phyloP scores from a whole-genome alignment of 2,329 filamentous ascomycete species.

The Albophoma yamanashiensis region DNA sequence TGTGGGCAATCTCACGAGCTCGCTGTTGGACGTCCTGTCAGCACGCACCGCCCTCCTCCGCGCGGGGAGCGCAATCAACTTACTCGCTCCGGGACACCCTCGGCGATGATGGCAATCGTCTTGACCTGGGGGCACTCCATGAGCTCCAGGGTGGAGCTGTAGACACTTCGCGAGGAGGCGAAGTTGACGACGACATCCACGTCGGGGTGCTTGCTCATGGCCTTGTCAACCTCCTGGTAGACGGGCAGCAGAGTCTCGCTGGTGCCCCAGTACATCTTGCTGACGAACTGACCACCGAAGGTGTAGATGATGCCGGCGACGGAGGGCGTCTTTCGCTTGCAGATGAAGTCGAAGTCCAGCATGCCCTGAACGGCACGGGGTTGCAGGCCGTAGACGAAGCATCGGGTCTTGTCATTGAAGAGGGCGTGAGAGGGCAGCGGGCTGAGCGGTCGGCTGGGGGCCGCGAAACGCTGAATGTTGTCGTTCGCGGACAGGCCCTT shows the following conservation, averaged over 20 bases:
- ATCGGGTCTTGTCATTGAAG: slow-evolving; percentile 99
- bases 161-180: slow-evolving; percentile 96
- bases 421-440: slow-evolving; percentile 80
- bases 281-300: slow-evolving; percentile 99
- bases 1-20: slow-evolving; percentile 93
- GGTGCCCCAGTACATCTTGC: slow-evolving; percentile 99
- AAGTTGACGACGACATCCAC: slow-evolving; percentile 99
- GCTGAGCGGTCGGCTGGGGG: slow-evolving; percentile 85
- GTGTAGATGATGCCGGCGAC: slow-evolving; percentile 99
- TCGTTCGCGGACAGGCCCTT: slow-evolving; percentile 73
- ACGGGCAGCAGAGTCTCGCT: slow-evolving; percentile 97
- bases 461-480: slow-evolving; percentile 94
- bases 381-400: slow-evolving; percentile 99
- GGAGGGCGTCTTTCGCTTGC: slow-evolving; percentile 93
- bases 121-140: slow-evolving; percentile 96
- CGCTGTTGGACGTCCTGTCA: slow-evolving; percentile 42
- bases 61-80: slow-evolving; percentile 23
- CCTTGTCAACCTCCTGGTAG: slow-evolving; percentile 90
- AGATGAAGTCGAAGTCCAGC: slow-evolving; percentile 99
- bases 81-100: slow-evolving; percentile 97
- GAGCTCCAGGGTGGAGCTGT: slow-evolving; percentile 96
- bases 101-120: slow-evolving; percentile 98
- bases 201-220: slow-evolving; percentile 90
- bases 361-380: slow-evolving; percentile 85
- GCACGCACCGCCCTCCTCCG: neutral